Evolutionary conservation across 257 asterid genomes (phyloP).

Genomic region (Thymus quinquecostatus): DNA sequence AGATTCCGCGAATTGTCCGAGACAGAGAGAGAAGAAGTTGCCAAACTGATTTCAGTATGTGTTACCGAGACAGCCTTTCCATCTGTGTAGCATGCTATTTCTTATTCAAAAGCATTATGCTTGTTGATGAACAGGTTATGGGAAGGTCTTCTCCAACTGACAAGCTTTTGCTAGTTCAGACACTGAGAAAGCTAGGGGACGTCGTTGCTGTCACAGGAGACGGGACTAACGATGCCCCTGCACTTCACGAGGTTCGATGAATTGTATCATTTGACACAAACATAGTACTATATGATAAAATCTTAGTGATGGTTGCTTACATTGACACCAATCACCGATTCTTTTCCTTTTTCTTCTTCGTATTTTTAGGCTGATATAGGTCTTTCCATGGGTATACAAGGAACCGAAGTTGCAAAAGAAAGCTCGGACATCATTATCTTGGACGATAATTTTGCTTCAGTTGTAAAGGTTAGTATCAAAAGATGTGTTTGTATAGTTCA

Average conservation of each 20-base stretch:
- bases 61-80: not conserved
- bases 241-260: constrained; percentile 84
- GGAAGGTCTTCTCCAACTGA: constrained; percentile 96
- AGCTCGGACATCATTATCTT: constrained; percentile 96
- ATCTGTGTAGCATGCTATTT: constrained; percentile 17
- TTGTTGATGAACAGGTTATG: constrained; percentile 66
- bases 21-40: constrained; percentile 70
- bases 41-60: constrained; percentile 65
- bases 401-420: constrained; percentile 98
- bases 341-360: not conserved
- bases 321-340: constrained; percentile 13
- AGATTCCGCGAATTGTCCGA: constrained; percentile 83
- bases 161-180: constrained; percentile 91
- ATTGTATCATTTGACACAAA: constrained; percentile 6
- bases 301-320: constrained; percentile 8
- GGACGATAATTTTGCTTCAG: constrained; percentile 94
- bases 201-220: constrained; percentile 98
- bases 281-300: not conserved
- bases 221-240: constrained; percentile 98
- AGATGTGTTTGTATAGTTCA: not conserved
- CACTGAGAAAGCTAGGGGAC: constrained; percentile 83
- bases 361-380: constrained; percentile 90
- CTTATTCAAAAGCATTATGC: constrained; percentile 24
- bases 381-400: constrained; percentile 95
- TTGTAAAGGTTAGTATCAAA: constrained; percentile 65